Evolutionary conservation across 2,329 filamentous ascomycete genomes (phyloP).

Genomic region (Colletotrichum plurivorum): DNA sequence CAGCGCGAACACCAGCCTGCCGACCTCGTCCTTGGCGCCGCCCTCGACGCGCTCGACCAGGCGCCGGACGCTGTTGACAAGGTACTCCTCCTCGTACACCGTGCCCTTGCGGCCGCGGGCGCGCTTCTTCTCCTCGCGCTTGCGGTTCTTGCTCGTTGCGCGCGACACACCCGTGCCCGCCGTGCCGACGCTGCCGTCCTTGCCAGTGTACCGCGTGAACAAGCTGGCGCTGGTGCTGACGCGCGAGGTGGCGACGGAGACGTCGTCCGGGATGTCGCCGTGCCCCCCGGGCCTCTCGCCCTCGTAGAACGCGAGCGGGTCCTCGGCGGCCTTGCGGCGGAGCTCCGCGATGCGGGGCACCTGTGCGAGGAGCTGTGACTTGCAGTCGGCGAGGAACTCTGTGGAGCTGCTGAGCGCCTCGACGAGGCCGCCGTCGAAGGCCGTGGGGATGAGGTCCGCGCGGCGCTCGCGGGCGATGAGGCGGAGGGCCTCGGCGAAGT

Average conservation of each 20-base stretch:
- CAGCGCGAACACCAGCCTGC: constrained; percentile 81
- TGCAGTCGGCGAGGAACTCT: constrained; percentile 94
- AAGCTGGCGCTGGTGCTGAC: constrained; percentile 87
- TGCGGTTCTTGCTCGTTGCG: constrained; percentile 88
- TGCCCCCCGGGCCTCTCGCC: constrained; percentile 75
- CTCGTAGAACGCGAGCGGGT: constrained; percentile 91
- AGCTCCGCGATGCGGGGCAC: constrained; percentile 89
- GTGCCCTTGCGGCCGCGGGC: constrained; percentile 96
- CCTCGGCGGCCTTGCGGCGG: constrained; percentile 82
- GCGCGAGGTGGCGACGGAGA: constrained; percentile 90
- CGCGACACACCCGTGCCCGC: constrained; percentile 81
- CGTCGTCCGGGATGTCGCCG: constrained; percentile 87
- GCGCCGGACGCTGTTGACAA: constrained; percentile 87
- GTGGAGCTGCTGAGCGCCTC: constrained; percentile 88
- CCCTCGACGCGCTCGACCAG: constrained; percentile 86
- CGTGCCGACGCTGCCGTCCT: constrained; percentile 73
- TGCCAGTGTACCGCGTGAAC: constrained; percentile 92
- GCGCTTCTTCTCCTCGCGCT: constrained; percentile 93
- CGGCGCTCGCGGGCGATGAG: constrained; percentile 74
- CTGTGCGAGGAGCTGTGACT: constrained; percentile 85
- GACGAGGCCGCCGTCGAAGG: constrained; percentile 83
- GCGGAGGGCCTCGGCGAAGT: constrained; percentile 91
- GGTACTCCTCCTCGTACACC: constrained; percentile 97
- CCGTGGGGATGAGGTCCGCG: constrained; percentile 73
- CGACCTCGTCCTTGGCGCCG: constrained; percentile 78